Evolutionary conservation across 23 red algal genomes (phyloP).

Genomic region (Gracilaria domingensis): DNA sequence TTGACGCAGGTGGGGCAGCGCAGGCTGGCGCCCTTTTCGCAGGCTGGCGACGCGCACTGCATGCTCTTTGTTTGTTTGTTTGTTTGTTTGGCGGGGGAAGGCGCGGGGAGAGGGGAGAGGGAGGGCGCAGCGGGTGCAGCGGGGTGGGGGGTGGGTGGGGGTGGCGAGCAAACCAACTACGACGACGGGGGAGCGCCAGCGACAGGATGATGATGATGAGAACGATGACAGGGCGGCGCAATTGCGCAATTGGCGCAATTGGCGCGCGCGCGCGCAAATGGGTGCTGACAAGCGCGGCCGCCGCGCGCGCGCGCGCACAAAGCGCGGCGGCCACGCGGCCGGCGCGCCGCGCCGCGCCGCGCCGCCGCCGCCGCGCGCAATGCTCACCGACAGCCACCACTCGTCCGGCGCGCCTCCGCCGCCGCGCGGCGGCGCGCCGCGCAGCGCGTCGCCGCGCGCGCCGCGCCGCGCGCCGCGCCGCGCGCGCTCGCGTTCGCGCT

Average conservation of each 20-base stretch:
- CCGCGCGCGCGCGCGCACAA: too few relatives aligned
- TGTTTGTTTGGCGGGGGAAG: background rate
- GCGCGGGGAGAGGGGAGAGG: background rate
- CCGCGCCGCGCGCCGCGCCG: constrained; percentile 3
- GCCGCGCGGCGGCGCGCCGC: background rate
- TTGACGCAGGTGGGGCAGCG: constrained; percentile 88
- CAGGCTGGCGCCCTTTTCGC: constrained; percentile 35
- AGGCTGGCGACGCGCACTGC: constrained; percentile 67
- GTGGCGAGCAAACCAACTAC: too few relatives aligned
- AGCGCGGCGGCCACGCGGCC: background rate
- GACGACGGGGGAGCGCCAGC: background rate
- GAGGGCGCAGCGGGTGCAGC: background rate
- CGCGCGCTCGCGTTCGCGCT: background rate
- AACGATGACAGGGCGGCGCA: too few relatives aligned
- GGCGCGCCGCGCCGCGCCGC: background rate
- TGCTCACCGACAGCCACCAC: constrained; percentile 5
- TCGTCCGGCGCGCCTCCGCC: background rate
- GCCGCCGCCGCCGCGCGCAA: background rate
- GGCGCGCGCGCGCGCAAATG: too few relatives aligned
- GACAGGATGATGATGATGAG: background rate
- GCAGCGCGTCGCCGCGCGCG: background rate
- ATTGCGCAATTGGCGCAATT: too few relatives aligned
- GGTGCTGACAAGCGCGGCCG: too few relatives aligned
- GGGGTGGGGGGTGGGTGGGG: background rate
- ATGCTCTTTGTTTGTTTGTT: too few relatives aligned